These are phyloP conservation scores for Kingdonia uniflora DNA, from an alignment of 164 flowering plant species.

Conservation along the genomic window DNA sequence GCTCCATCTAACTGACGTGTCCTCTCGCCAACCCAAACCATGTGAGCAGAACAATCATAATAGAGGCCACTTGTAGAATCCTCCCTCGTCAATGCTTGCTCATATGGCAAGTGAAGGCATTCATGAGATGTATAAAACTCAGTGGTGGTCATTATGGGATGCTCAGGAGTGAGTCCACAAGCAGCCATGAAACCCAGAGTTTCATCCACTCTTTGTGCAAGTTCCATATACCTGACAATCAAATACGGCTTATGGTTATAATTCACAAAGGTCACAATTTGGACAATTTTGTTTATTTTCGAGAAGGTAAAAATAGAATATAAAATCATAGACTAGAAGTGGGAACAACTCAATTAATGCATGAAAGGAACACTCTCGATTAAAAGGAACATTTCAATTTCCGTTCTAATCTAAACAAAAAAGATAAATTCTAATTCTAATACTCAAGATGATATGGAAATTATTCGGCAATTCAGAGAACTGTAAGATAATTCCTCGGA, in stretches of 20 bases:
- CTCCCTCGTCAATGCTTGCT: slow-evolving; percentile 73
- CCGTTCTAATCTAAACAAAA: too few species aligned
- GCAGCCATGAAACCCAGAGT: slow-evolving; percentile 92
- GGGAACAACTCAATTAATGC: too few species aligned
- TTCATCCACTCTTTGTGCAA: slow-evolving; percentile 86
- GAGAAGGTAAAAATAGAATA: too few species aligned
- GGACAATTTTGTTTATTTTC: too few species aligned
- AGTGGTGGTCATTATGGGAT: slow-evolving; percentile 79
- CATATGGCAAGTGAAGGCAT: slow-evolving; percentile 83
- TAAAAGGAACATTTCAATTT: too few species aligned
- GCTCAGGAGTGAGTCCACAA: slow-evolving; percentile 79
- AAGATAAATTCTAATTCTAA: too few species aligned
- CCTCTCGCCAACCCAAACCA: slow-evolving; percentile 92
- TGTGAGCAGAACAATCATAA: slow-evolving; percentile 95
- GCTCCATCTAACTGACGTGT: slow-evolving; percentile 94
- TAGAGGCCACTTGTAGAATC: slow-evolving; percentile 83
- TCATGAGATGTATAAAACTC: slow-evolving; percentile 98
- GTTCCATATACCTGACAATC: slow-evolving; percentile 63
- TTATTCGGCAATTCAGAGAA: too few species aligned
- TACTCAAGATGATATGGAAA: too few species aligned
- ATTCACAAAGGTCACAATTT: too few species aligned
- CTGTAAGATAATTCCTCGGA: too few species aligned
- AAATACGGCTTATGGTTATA: background rate
- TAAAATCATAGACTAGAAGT: too few species aligned
- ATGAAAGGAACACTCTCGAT: too few species aligned